Conservation (phyloP, 2,329 filamentous ascomycete species). For the Aspergillus quadricinctus region DNA sequence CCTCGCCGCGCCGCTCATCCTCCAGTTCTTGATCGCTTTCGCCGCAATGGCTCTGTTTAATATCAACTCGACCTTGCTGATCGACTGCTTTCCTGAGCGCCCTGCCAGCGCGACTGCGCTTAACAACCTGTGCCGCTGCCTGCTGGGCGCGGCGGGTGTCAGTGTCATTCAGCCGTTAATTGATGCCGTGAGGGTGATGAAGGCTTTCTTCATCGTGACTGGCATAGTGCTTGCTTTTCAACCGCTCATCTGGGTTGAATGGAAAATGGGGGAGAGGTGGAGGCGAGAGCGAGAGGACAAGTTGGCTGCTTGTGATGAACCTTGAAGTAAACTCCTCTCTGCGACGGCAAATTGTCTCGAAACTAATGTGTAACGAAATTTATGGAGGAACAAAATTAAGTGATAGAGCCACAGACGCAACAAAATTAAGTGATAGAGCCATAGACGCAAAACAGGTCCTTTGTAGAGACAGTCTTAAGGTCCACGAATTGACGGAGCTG, state of each 20-base stretch:
- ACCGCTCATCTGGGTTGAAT: conserved; percentile 23
- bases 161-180: conserved; percentile 31
- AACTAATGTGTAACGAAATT: too few relatives aligned
- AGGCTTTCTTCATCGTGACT: conserved; percentile 24
- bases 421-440: too few relatives aligned
- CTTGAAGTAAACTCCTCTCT: too few relatives aligned
- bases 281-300: conserved; percentile 15
- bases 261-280: conserved; percentile 25
- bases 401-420: too few relatives aligned
- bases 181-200: conserved; percentile 26
- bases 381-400: too few relatives aligned
- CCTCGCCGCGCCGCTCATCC: conserved; percentile 32
- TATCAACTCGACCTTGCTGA: conserved; percentile 33
- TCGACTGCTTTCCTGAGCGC: conserved; percentile 33
- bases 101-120: conserved; percentile 35
- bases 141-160: conserved; percentile 33
- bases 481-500: too few relatives aligned
- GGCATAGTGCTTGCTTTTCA: conserved; percentile 22
- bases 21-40: conserved; percentile 37
- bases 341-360: too few relatives aligned
- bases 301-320: too few relatives aligned
- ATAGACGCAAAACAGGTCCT: too few relatives aligned
- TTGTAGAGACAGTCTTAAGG: too few relatives aligned
- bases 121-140: conserved; percentile 35
- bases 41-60: conserved; percentile 32